Evolutionary conservation across 2,329 filamentous ascomycete genomes (phyloP), one percentile per base, ranked within the genome.

Genomic region (Talaromyces rugulosus): DNA sequence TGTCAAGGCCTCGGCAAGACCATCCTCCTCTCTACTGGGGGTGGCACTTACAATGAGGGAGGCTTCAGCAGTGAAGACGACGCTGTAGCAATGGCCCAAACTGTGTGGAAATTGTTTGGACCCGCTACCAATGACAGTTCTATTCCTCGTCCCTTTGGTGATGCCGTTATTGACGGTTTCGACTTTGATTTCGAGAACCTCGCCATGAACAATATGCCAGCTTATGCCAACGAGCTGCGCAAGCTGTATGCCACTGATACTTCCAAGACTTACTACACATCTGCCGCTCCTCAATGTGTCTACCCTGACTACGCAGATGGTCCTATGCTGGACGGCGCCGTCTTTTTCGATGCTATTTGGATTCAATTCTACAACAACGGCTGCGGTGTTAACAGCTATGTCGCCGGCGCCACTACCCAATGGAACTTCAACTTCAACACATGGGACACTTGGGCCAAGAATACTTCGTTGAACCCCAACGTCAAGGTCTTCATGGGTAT

Each of bases 121-220:
- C 86, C 88, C 5, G 70, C 74, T 5, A 70, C 74, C 12, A 77
- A 73, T 36, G 78, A 74, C 44, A 74, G 72, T 1, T 77, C 77
- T 6, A 79, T 85, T 61, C 80, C 85, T 62, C 85, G 89, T 8
- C 89, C 89, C 1, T 92, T 92, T 71, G 87, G 87, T 60, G 74
- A 76, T 14, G 84, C 86, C 11, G 79, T 85, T 3, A 76, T 92
- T 44, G 88, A 92, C 72, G 90, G 90, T 5, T 91, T 92, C 72
- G 89, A 92, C 74, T 86, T 92, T 65, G 89, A 92, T 72, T 87
- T 91, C 64, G 89, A 92, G 75, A 79, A 83, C 6, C 72, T 74
- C 2, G 72, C 74, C 2, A 82, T 83, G 11, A 73, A 74, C 57
- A 87, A 90, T 75, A 85, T 89, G 75, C 80, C 78, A 0, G 75